Conservation (phyloP, 148 eudicot species). For the Silene conica region DNA sequence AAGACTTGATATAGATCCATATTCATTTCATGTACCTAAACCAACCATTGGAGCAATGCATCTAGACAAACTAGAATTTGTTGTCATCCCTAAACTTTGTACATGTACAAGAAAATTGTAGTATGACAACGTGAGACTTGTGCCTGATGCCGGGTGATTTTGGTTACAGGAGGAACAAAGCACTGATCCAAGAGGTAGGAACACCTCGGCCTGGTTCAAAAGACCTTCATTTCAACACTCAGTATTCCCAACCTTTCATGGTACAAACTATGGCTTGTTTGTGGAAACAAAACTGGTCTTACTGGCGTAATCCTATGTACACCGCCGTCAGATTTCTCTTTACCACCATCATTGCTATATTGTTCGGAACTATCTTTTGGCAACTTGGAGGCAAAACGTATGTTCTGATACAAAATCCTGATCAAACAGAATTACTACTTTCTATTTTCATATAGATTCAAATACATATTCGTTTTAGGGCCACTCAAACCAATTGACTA, state of each 20-base stretch:
- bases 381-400: slow-evolving; percentile 61
- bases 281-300: slow-evolving; percentile 73
- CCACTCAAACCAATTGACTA: no score
- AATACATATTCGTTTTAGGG: no score
- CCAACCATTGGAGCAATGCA: no score
- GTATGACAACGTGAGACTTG: neutral
- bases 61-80: no score
- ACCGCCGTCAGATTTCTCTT: slow-evolving; percentile 58
- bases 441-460: neutral
- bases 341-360: slow-evolving; percentile 40
- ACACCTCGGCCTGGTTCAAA: slow-evolving; percentile 48
- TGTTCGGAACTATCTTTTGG: slow-evolving; percentile 81
- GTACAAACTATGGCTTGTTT: slow-evolving; percentile 60
- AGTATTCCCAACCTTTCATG: slow-evolving; percentile 51
- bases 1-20: no score
- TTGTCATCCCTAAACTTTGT: no score
- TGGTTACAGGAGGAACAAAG: slow-evolving; percentile 68
- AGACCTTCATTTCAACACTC: slow-evolving; percentile 52
- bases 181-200: slow-evolving; percentile 46
- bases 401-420: slow-evolving; percentile 1
- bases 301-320: slow-evolving; percentile 86
- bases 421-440: neutral
- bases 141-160: neutral
- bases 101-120: no score
- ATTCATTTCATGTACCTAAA: no score